Percentiles rank a stretch among this genome's conserved stretches.
These are phyloP conservation scores for Dujonia santamariae DNA, from an alignment of 1,139 yeast species.

Conservation along the genomic window DNA sequence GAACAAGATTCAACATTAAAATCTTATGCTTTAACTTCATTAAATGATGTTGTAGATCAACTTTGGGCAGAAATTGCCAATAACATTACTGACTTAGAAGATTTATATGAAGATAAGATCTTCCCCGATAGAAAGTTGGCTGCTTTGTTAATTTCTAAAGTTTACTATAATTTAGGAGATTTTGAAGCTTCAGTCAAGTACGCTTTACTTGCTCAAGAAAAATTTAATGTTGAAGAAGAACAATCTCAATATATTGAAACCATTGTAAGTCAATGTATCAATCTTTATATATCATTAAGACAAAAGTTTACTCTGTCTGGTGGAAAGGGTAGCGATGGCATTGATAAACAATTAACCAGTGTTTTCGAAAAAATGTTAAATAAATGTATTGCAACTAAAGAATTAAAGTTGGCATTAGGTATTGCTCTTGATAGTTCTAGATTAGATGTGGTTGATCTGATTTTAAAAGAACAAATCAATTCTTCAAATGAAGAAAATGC, in stretches of 20 bases:
- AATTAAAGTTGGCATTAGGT: slow-evolving; percentile 81
- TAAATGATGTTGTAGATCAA: slow-evolving; percentile 82
- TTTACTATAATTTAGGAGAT: slow-evolving; percentile 93
- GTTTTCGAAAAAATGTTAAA: slow-evolving; percentile 86
- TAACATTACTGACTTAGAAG: slow-evolving; percentile 82
- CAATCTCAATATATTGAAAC: slow-evolving; percentile 90
- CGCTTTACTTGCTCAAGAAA: slow-evolving; percentile 81
- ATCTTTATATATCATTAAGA: slow-evolving; percentile 68
- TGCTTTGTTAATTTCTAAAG: slow-evolving; percentile 89
- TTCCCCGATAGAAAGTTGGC: slow-evolving; percentile 81
- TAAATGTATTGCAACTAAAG: slow-evolving; percentile 71
- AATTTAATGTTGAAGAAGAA: slow-evolving; percentile 67
- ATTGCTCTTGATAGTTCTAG: slow-evolving; percentile 87
- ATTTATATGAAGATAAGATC: slow-evolving; percentile 77
- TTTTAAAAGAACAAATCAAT: slow-evolving; percentile 48
- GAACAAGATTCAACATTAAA: slow-evolving; percentile 80
- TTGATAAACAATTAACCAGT: slow-evolving; percentile 61
- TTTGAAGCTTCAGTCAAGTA: slow-evolving; percentile 87
- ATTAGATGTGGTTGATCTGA: slow-evolving; percentile 70
- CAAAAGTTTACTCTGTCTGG: slow-evolving; percentile 50
- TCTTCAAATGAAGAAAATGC: slow-evolving; percentile 45
- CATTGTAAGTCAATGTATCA: slow-evolving; percentile 88
- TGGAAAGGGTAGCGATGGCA: slow-evolving; percentile 15
- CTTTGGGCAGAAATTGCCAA: slow-evolving; percentile 98
- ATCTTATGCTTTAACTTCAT: slow-evolving; percentile 78